Base-by-base conservation (phyloP, 2,329 filamentous ascomycete genomes). In the Ploettnerulaceae sp. region DNA sequence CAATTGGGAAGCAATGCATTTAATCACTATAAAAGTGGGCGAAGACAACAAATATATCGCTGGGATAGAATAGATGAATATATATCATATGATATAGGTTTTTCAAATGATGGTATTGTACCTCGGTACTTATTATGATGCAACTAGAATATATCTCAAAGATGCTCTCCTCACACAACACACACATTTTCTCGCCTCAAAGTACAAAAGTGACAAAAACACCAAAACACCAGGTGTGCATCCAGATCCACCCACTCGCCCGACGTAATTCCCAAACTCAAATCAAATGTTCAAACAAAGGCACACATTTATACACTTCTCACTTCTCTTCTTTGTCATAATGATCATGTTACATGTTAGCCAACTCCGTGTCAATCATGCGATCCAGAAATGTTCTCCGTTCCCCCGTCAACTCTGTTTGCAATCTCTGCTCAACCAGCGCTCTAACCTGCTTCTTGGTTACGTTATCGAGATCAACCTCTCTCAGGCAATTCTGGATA, bases 391-490 rank as follows among this genome's bases (percentile, higher is more conserved):
- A 97, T 12, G 82, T 82, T 64, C 86, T 82, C 66, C 89, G 84
- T 67, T 96, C 90, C 17, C 89, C 90, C 0, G 79, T 75, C 48
- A 97, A 75, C 65, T 95, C 89, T 4, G 86, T 91, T 71, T 55
- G 91, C 52, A 98, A 70, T 60, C 90, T 80, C 71, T 96, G 89
- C 71, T 98, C 93, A 9, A 95, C 89, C 34, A 97, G 76, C 3
- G 87, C 90, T 40, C 87, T 78, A 47, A 93, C 84, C 70, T 97
- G 91, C 72, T 98, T 98, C 81, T 97, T 98, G 5, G 93, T 98
- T 37, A 97, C 88, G n/a, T 79, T 91, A 65, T 98, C 93, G 32
- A 98, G 74, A 66, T 98, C 91, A 0, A 96, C 89, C 61, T 96
- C 91, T 12, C 75, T 70, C 52, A 98, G 73, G 58, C 93, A 93